Conservation (phyloP, 768 basidiomycete genomes). For the Thelephora aurantiotincta region DNA sequence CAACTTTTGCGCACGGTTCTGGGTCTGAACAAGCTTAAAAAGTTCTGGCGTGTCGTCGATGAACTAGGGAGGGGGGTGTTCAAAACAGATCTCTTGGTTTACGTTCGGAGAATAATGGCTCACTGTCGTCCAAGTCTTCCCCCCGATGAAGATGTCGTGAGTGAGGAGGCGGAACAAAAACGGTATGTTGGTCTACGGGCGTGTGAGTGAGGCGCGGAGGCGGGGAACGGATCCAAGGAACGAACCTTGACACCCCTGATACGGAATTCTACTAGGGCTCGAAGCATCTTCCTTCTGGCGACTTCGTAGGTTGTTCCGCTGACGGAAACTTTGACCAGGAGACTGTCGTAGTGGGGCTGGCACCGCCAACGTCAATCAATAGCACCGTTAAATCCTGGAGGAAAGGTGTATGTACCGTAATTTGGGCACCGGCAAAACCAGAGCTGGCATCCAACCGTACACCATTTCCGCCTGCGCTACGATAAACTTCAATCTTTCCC, state of each 20-base stretch:
- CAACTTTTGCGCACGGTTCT: slow-evolving; percentile 96
- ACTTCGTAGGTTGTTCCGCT: slow-evolving; percentile 98
- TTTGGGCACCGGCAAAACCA: slow-evolving; percentile 97
- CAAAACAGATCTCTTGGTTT: neutral
- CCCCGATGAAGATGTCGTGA: slow-evolving; percentile 89
- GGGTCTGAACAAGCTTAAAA: slow-evolving; percentile 94
- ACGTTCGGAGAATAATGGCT: slow-evolving; percentile 11
- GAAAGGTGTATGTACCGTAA: slow-evolving; percentile 56
- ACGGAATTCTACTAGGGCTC: slow-evolving; percentile 98
- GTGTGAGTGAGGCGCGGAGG: neutral
- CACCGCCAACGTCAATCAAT: neutral
- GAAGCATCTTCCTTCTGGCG: slow-evolving; percentile 96
- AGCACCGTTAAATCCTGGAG: neutral
- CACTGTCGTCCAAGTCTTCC: slow-evolving; percentile 96
- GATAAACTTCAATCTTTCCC: slow-evolving; percentile 98
- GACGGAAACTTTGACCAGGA: slow-evolving; percentile 92
- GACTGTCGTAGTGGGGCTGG: slow-evolving; percentile 94
- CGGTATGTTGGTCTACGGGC: slow-evolving; percentile 83
- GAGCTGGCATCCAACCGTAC: slow-evolving; percentile 94
- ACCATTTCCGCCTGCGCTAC: slow-evolving; percentile 96
- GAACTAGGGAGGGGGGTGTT: slow-evolving; percentile 42
- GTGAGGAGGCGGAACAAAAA: slow-evolving; percentile 98
- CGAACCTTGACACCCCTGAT: slow-evolving; percentile 95
- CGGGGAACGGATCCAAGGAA: neutral
- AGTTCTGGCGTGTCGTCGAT: slow-evolving; percentile 99